Base-by-base conservation (phyloP, 2,329 filamentous ascomycete genomes). In the Aspergillus candidus region DNA sequence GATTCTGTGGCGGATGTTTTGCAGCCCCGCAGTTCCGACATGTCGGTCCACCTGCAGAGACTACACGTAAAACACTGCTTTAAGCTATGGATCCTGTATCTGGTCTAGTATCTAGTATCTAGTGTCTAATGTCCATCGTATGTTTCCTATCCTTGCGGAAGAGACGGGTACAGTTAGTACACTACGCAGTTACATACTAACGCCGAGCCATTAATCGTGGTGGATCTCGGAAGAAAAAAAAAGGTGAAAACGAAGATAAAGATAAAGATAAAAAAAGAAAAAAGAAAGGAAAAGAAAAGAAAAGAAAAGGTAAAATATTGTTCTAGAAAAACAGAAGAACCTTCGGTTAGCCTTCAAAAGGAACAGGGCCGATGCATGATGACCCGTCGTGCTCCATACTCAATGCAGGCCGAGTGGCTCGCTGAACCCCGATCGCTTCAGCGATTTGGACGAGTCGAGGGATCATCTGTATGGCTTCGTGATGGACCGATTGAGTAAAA, bases 1-100 rank as follows among this genome's bases (percentile, higher is more conserved):
- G 7, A 10, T 27, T 27, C 8, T 27, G 22, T 27, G 22, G 22
- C 22, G 42, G 15, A 32, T 32, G 15, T 44, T 31, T 38, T 45
- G 36, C 33, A 41, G 50, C 48, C 50, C 50, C 50, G 50, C 50
- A 48, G 40, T 49, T 40, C 46, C 50, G 45, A 46, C 42, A 38
- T 35, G 13, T 39, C 22, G 49, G 47, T 51, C 49, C 49, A 47
- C 49, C 37, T 44, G 43, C 15, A 37, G 29, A 41, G 41, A 41
- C 37, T 41, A 27, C 18, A 37, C 30, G 38, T 45, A 33, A 40
- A 40, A 36, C 22, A 27, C 22, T 27, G 22, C 22, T 2, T 17
- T 22, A 11, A 36, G 35, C 35, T 27, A 27, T 27, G 22, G 22
- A 27, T 27, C 22, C 22, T 27, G 22, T 27, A 27, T 27, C 22